Evolutionary conservation across 2,329 filamentous ascomycete species (phyloP).

Genomic region (Aspergillus cejpii): DNA sequence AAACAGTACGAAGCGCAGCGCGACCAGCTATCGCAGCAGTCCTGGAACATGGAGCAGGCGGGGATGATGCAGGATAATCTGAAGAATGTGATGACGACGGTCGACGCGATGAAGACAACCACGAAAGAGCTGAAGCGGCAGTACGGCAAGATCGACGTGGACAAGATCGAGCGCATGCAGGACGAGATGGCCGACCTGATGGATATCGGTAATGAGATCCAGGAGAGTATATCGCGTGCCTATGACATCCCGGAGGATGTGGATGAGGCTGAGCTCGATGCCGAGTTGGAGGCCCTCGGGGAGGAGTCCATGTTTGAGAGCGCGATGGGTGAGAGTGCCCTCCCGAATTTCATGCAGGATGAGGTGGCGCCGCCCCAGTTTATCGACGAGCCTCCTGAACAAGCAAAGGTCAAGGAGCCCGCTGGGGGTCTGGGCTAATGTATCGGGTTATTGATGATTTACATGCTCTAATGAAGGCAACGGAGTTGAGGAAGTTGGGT

Average conservation of each 20-base stretch:
- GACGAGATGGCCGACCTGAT: conserved; percentile 98
- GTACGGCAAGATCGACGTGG: conserved; percentile 94
- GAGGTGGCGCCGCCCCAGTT: conserved; percentile 77
- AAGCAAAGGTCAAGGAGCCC: conserved; percentile 73
- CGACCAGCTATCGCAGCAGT: conserved; percentile 87
- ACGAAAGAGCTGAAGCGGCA: conserved; percentile 88
- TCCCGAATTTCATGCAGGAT: conserved; percentile 85
- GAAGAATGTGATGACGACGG: conserved; percentile 96
- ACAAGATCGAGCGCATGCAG: conserved; percentile 95
- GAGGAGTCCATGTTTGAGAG: conserved; percentile 88
- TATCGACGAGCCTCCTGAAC: conserved; percentile 80
- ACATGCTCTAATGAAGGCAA: conserved; percentile 1
- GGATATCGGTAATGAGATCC: conserved; percentile 96
- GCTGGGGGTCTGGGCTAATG: conserved; percentile 43
- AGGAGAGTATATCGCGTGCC: conserved; percentile 82
- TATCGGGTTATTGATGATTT: neutral
- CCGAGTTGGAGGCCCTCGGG: conserved; percentile 87
- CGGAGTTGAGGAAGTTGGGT: neutral
- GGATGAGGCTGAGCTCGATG: conserved; percentile 91
- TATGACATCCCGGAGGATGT: conserved; percentile 97
- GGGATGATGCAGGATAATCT: conserved; percentile 98
- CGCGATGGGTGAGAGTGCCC: conserved; percentile 52
- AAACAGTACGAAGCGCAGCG: conserved; percentile 93
- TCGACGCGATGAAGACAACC: conserved; percentile 94
- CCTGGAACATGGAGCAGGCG: conserved; percentile 99